A percentile compares a stretch with the other conserved stretches of the same genome.
These are phyloP conservation scores for Pichia scutulata DNA, from an alignment of 805 yeast species.

Conservation along the genomic window DNA sequence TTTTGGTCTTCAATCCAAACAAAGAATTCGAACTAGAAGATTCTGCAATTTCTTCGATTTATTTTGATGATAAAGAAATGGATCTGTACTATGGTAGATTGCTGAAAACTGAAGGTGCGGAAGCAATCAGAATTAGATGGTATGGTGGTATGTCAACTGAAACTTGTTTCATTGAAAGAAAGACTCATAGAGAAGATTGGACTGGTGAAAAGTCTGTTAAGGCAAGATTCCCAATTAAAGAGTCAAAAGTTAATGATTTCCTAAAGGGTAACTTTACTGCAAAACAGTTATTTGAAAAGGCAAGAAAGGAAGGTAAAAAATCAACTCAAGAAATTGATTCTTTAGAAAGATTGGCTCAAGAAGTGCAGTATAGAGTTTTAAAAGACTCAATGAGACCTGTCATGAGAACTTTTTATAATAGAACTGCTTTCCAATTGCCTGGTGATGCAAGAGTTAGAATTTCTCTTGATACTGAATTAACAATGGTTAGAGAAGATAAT, in stretches of 20 bases:
- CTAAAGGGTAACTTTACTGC: constrained; percentile 80
- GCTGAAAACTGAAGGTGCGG: constrained; percentile 97
- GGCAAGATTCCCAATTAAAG: constrained; percentile 90
- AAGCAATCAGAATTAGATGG: constrained; percentile 97
- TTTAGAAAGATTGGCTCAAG: constrained; percentile 85
- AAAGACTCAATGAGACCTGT: constrained; percentile 87
- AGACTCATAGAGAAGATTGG: constrained; percentile 99
- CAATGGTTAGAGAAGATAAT: constrained; percentile 97
- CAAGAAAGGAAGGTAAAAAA: constrained; percentile 89
- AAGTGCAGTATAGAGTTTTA: constrained; percentile 83
- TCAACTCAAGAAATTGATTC: constrained; percentile 81
- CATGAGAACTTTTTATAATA: constrained; percentile 89
- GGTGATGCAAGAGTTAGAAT: constrained; percentile 99
- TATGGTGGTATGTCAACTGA: constrained; percentile 96
- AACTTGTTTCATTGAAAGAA: constrained; percentile 90
- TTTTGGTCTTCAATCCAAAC: constrained; percentile 89
- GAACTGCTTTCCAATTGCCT: constrained; percentile 98
- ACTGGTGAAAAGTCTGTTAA: constrained; percentile 99
- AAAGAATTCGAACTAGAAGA: constrained; percentile 95
- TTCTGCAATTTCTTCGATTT: constrained; percentile 93
- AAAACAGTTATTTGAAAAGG: constrained; percentile 82
- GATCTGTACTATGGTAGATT: constrained; percentile 92
- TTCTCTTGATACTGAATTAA: constrained; percentile 90
- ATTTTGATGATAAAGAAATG: constrained; percentile 83
- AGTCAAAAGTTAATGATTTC: constrained; percentile 80